Conservation (phyloP, 2,329 filamentous ascomycete species). For the Xylariaceae sp. region DNA sequence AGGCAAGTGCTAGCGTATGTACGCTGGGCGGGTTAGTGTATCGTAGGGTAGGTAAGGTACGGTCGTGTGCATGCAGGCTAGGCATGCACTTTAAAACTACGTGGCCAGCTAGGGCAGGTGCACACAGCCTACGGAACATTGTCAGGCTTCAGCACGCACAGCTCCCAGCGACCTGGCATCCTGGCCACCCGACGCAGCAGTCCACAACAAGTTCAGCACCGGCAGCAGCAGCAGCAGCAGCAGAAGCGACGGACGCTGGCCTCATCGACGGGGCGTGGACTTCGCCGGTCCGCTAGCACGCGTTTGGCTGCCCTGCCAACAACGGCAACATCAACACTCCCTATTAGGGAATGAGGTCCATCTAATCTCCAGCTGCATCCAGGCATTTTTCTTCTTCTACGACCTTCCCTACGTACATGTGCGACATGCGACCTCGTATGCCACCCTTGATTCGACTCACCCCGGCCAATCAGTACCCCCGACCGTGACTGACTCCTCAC, state of each 20-base stretch:
- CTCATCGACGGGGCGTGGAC: not conserved
- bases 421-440: slow-evolving; percentile 2
- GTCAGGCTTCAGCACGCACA: not conserved
- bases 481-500: slow-evolving; percentile 27
- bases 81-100: not conserved
- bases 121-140: not conserved
- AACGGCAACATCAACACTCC: slow-evolving; percentile 17
- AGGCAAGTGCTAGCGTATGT: too few species aligned
- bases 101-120: not conserved
- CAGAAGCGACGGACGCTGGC: not conserved
- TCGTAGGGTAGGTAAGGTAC: not conserved
- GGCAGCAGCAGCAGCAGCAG: too few species aligned
- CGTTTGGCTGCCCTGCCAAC: slow-evolving; percentile 27
- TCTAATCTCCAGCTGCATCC: slow-evolving; percentile 15
- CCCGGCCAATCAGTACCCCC: slow-evolving; percentile 19
- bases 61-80: not conserved
- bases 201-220: too few species aligned
- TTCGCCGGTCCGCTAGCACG: slow-evolving; percentile 10
- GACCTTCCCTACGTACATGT: not conserved
- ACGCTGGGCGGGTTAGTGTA: not conserved
- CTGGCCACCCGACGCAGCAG: too few species aligned
- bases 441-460: slow-evolving; percentile 6
- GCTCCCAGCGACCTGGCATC: not conserved
- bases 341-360: slow-evolving; percentile 15
- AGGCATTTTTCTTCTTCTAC: slow-evolving; percentile 13